These are phyloP conservation scores for Fermentozyma sake DNA, from an alignment of 1,139 yeast genomes.

Conservation along the genomic window DNA sequence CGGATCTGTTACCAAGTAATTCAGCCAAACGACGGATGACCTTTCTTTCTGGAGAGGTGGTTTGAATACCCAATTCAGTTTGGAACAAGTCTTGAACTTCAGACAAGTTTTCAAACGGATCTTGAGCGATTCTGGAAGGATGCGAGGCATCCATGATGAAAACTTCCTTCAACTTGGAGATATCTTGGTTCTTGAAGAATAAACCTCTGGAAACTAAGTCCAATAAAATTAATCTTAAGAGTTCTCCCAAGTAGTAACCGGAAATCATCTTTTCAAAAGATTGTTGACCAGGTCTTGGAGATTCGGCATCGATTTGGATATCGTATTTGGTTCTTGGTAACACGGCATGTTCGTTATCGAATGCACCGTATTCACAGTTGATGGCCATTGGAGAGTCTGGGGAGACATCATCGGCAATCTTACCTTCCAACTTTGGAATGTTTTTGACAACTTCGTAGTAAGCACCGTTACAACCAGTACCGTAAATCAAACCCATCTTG, in stretches of 20 bases:
- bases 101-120: conserved; percentile 79
- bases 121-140: conserved; percentile 84
- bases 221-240: conserved; percentile 72
- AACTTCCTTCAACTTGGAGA: conserved; percentile 50
- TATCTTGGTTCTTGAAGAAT: conserved; percentile 67
- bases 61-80: conserved; percentile 51
- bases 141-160: conserved; percentile 85
- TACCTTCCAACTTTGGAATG: conserved; percentile 82
- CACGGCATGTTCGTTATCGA: conserved; percentile 80
- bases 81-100: conserved; percentile 69
- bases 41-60: conserved; percentile 77
- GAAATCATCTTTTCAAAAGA: conserved; percentile 96
- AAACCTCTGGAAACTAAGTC: conserved; percentile 62
- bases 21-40: conserved; percentile 80
- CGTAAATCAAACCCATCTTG: conserved; percentile 93
- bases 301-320: conserved; percentile 68
- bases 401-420: conserved; percentile 57
- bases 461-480: conserved; percentile 98
- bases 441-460: conserved; percentile 75
- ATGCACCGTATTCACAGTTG: conserved; percentile 98
- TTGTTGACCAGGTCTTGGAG: conserved; percentile 97
- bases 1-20: conserved; percentile 86
- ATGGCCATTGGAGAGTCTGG: conserved; percentile 81
- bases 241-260: conserved; percentile 93
- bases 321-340: conserved; percentile 93